Base-by-base conservation (phyloP, 176 grass and related monocot genomes). In the Bolboschoenus planiculmis region DNA sequence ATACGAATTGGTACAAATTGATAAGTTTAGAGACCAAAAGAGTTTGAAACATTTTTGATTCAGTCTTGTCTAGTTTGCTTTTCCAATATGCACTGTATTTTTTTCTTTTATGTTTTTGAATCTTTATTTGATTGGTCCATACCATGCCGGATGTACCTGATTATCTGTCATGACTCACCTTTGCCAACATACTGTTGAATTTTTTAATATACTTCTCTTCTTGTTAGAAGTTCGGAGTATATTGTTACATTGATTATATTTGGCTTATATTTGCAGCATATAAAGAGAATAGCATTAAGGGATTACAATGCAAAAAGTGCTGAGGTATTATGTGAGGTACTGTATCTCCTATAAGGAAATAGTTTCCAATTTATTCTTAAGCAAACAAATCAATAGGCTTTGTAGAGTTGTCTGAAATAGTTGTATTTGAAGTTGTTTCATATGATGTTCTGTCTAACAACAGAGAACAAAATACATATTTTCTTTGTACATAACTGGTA, bases 281-380 rank as follows among this genome's bases (percentile, higher is more conserved):
- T 99, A 85, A 95, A 88, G 86, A 95, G 82, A 90, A 35, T 80
- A 61, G 87, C 96, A 47, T 30, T 93, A 64, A 88, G 89, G 43
- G 88, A 84, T 55, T 90, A 34, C 56, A 83, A 88, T 47, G 87
- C 90, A 23, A 59, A 61, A 65, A 85, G 76, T 40, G 89, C 91
- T 1, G 92, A 99, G 62, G 89, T 93, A 78, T 54, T 99, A 39
- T 99, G 91, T 37, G 89, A 98, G 96, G 92, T 93, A 93, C 78
- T 77, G 14, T n/a, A 53, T 31, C 40, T 70, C 37, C 65, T 42
- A 20, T 27, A 77, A 27, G n/a, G 60, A 75, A 70, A 72, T 2
- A 46, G 29, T 40, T 71, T 77, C 20, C 14, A 34, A 16, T 53
- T 77, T 77, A 53, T 50, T 29, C 24, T 73, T 27, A n/a, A 70